Conservation (phyloP, 192 early-diverging fungal genomes). For the Backusella luteola region DNA sequence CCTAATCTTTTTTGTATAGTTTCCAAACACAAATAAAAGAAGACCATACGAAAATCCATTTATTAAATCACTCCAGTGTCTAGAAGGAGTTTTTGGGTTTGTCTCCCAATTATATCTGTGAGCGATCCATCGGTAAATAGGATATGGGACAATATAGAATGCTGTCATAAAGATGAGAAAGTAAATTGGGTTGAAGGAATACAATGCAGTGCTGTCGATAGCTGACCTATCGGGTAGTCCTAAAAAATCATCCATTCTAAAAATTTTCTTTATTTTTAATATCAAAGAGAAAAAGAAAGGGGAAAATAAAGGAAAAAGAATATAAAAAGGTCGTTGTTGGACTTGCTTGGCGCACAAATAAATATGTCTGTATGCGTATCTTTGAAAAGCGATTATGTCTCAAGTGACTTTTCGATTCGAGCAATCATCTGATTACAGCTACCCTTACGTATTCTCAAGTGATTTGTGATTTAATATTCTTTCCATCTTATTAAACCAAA, state of each 20-base stretch:
- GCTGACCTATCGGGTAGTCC: constrained; percentile 6
- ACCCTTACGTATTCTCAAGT: not conserved
- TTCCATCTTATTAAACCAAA: no score
- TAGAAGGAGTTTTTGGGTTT: constrained; percentile 56
- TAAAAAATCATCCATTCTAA: not conserved
- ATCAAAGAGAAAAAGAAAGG: not conserved
- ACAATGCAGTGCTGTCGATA: constrained; percentile 24
- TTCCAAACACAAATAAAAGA: constrained; percentile 73
- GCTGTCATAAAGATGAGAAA: constrained; percentile 55
- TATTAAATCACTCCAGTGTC: constrained; percentile 66
- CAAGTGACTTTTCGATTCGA: not conserved
- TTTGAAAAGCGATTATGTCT: not conserved
- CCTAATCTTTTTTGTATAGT: constrained; percentile 44
- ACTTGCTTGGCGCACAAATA: not conserved
- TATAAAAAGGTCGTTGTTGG: not conserved
- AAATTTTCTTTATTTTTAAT: not conserved
- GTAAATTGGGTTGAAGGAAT: constrained; percentile 46
- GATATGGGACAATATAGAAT: constrained; percentile 51
- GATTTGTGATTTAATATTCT: no score
- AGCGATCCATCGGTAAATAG: constrained; percentile 55
- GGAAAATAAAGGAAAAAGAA: not conserved
- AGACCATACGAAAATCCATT: constrained; percentile 56
- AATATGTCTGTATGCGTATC: not conserved
- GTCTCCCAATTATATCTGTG: constrained; percentile 67
- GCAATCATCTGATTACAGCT: not conserved